Evolutionary conservation across 2,329 filamentous ascomycete genomes (phyloP), one percentile per base, ranked within the genome.

Genomic region (Apiospora phragmitis): DNA sequence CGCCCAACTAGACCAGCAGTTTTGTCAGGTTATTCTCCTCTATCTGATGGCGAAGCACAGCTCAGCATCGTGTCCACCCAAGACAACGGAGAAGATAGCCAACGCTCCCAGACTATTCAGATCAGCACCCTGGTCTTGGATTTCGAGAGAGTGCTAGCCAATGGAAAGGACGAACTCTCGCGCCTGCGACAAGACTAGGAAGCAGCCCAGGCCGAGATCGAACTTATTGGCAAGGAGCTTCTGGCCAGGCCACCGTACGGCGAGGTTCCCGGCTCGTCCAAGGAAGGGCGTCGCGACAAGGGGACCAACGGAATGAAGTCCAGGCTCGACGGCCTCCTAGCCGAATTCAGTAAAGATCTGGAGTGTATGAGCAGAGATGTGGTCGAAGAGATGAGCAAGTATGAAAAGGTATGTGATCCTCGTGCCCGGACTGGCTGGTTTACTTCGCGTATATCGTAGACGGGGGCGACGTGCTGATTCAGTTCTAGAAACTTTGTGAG

Each of bases 401-500:
- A 78, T 59, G 78, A 79, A 69, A 75, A 78, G 70, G 78, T 79
- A 70, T 74, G 77, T 49, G 51, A 18, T 18, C 69, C 68, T 32
- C 67, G 14, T 24, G 24, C 43, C 43, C 21, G 41, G 26, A 35
- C 29, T 5, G 16, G 42, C 43, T 68, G 71, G 35, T 70, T 72
- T 41, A 67, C 70, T 38, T 75, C 74, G 45, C 74, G 74, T 12
- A 77, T 38, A 59, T 77, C 75, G 66, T 76, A 77, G 21, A 73
- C 69, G 21, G 72, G 72, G 11, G 73, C 72, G 32, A 76, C 72
- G 69, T 77, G 74, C 75, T 79, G 73, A 80, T 76, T 76, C 21
- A 76, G 26, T 41, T 76, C 71, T 67, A 80, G 78, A 68, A 79
- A 66, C 76, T 77, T 74, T 73, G 77, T 6, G 67, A 77, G 72